A percentile compares a stretch with the other conserved stretches of the same genome.
Conservation (phyloP, 768 basidiomycete species). For the Boletales sp. region DNA sequence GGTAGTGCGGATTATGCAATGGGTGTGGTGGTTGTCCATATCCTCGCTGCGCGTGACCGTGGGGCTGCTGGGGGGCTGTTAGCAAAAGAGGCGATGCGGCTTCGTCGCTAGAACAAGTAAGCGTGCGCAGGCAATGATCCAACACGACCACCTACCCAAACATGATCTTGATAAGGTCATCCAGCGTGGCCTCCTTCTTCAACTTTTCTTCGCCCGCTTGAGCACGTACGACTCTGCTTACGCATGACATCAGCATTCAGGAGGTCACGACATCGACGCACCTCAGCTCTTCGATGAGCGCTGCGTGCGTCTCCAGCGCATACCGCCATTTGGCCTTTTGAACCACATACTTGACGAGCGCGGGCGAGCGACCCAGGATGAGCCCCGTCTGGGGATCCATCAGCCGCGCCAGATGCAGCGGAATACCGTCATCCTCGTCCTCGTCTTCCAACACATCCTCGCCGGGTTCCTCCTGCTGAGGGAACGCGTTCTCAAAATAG, state of each 20-base stretch:
- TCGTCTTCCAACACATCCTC: constrained; percentile 25
- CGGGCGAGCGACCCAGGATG: constrained; percentile 66
- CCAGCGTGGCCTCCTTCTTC: constrained; percentile 60
- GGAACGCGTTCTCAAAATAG: constrained; percentile 28
- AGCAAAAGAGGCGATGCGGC: constrained; percentile 15
- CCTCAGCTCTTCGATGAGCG: constrained; percentile 61
- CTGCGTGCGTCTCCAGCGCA: constrained; percentile 63
- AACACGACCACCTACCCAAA: constrained; percentile 46
- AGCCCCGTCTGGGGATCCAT: constrained; percentile 56
- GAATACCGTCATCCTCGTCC: constrained; percentile 46
- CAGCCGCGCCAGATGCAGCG: constrained; percentile 48
- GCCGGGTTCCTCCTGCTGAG: constrained; percentile 13
- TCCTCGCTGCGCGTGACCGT: constrained; percentile 4
- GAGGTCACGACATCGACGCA: neutral
- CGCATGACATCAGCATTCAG: neutral
- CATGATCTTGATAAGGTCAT: constrained; percentile 44
- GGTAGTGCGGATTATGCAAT: constrained; percentile 8
- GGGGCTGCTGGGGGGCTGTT: constrained; percentile 7
- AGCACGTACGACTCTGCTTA: constrained; percentile 38
- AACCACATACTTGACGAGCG: constrained; percentile 68
- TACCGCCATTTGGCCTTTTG: constrained; percentile 70
- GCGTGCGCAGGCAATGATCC: neutral
- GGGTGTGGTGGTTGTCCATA: constrained; percentile 8
- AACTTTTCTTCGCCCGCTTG: constrained; percentile 53
- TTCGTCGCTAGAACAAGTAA: constrained; percentile 22